These are phyloP conservation scores for Filobasidium floriforme DNA, from an alignment of 768 basidiomycete species.

Conservation along the genomic window DNA sequence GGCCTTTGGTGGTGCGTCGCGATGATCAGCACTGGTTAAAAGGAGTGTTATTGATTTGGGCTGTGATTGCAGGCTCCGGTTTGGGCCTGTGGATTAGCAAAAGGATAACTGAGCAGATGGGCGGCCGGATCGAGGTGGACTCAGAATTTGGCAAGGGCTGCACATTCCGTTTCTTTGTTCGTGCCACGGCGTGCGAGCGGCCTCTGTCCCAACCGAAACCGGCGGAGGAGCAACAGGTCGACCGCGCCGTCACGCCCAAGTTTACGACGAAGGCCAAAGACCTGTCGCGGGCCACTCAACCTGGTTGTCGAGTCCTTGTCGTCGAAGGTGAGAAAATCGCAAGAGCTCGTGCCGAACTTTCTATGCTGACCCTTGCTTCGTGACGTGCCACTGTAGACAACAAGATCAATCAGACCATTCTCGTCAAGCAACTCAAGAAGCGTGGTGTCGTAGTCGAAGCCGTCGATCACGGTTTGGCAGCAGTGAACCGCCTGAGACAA, in stretches of 20 bases:
- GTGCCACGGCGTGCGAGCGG: constrained; percentile 18
- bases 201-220: not conserved
- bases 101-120: constrained; percentile 44
- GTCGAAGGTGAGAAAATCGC: constrained; percentile 17
- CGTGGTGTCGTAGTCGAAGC: constrained; percentile 38
- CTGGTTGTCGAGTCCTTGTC: constrained; percentile 9
- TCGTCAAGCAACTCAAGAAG: constrained; percentile 36
- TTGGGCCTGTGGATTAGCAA: constrained; percentile 47
- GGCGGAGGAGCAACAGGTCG: not conserved
- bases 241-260: not conserved
- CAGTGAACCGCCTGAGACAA: constrained; percentile 34
- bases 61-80: constrained; percentile 39
- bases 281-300: not conserved
- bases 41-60: constrained; percentile 24
- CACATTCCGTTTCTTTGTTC: constrained; percentile 48
- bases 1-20: constrained; percentile 34
- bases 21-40: not conserved
- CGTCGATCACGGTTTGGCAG: constrained; percentile 39
- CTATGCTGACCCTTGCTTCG: not conserved
- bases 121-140: constrained; percentile 45
- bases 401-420: constrained; percentile 42
- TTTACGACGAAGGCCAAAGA: not conserved
- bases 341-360: not conserved
- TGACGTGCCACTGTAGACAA: constrained; percentile 27
- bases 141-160: constrained; percentile 44